Evolutionary conservation across 352 stramenopile species (phyloP).

Genomic region (Phytophthora pisi): DNA sequence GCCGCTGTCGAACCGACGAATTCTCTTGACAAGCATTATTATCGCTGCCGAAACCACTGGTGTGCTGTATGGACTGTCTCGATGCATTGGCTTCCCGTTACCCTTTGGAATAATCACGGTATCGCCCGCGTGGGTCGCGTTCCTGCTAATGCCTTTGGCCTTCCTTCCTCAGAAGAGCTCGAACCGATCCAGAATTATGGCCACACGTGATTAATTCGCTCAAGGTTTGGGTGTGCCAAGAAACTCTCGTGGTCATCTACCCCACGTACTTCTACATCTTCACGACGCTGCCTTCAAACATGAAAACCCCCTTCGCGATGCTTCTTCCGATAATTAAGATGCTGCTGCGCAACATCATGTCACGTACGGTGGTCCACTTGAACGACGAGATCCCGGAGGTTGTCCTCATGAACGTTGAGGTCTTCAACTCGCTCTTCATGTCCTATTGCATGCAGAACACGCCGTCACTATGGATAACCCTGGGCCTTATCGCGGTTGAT

Average conservation of each 20-base stretch:
- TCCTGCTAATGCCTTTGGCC: background rate
- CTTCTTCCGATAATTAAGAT: conserved; percentile 39
- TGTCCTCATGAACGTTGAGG: conserved; percentile 48
- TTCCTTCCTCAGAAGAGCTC: conserved; percentile 9
- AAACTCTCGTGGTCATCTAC: conserved; percentile 35
- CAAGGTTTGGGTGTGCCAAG: conserved; percentile 17
- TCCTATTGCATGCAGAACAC: conserved; percentile 48
- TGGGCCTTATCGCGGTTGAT: conserved; percentile 30
- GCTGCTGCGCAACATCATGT: conserved; percentile 24
- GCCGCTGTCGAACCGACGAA: background rate
- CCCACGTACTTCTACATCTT: conserved; percentile 37
- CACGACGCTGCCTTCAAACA: background rate
- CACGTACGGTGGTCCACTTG: conserved; percentile 15
- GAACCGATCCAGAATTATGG: conserved; percentile 15
- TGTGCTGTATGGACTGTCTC: conserved; percentile 18
- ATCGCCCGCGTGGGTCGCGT: background rate
- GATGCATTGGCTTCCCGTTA: conserved; percentile 37
- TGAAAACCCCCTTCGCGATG: conserved; percentile 27
- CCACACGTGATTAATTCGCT: conserved; percentile 12
- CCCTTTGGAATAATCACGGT: conserved; percentile 34
- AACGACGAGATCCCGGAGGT: conserved; percentile 28
- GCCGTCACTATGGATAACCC: conserved; percentile 32
- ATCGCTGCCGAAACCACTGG: background rate
- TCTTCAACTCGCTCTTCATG: conserved; percentile 49
- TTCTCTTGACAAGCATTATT: conserved; percentile 7